A percentile compares a stretch with the other conserved stretches of the same genome.
phyloP scores from a whole-genome alignment of 768 basidiomycete genomes.

The Mycena epipterygia region DNA sequence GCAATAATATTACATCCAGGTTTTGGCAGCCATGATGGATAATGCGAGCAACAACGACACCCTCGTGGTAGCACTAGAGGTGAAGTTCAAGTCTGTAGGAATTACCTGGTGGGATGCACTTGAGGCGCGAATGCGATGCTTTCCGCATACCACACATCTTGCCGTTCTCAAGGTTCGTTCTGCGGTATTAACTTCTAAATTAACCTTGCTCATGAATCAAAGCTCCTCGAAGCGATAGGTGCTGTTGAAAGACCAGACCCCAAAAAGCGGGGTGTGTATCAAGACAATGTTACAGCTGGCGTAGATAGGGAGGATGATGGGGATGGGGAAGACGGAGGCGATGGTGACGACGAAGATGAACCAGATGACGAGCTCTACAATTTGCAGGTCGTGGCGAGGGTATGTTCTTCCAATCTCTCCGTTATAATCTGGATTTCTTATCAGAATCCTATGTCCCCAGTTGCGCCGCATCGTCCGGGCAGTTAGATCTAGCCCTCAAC shows the following conservation, averaged over 20 bases:
- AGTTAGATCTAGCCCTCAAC: slow-evolving; percentile 43
- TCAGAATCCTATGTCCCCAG: slow-evolving; percentile 29
- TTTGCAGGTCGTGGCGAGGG: background rate
- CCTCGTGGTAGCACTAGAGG: slow-evolving; percentile 28
- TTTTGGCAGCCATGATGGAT: slow-evolving; percentile 35
- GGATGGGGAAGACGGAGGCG: background rate
- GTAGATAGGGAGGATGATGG: slow-evolving; percentile 27
- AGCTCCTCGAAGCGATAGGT: slow-evolving; percentile 51
- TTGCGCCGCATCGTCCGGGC: slow-evolving; percentile 43
- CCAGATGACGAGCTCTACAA: background rate
- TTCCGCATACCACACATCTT: slow-evolving; percentile 41
- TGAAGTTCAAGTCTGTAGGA: background rate
- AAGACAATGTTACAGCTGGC: slow-evolving; percentile 35
- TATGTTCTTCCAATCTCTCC: background rate
- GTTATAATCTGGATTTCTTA: background rate
- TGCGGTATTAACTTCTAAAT: background rate
- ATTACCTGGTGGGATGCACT: slow-evolving; percentile 28
- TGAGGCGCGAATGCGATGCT: slow-evolving; percentile 32
- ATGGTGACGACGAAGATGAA: background rate
- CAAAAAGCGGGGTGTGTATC: slow-evolving; percentile 40
- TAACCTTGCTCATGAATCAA: background rate
- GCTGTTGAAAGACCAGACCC: slow-evolving; percentile 37
- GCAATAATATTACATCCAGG: slow-evolving; percentile 18
- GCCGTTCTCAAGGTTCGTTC: slow-evolving; percentile 36
- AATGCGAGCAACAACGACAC: slow-evolving; percentile 41